Evolutionary conservation across 164 flowering plant species (phyloP), one percentile per base, ranked within the genome.

Genomic region (Akebia trifoliata): DNA sequence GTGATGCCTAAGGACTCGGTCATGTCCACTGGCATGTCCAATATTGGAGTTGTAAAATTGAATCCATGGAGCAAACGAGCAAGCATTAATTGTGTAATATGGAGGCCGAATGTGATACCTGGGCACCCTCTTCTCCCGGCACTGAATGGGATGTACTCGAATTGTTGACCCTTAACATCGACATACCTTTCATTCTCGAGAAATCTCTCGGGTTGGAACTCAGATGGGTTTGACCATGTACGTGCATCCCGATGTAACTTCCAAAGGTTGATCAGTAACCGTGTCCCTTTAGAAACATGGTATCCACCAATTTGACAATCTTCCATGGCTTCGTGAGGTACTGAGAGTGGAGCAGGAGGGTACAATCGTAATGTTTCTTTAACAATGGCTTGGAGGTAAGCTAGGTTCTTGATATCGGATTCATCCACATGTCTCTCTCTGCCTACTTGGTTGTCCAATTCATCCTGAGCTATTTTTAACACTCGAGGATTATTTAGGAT

Each of bases 1-100:
- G 2, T 38, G 1, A 38, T 11, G 4, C 42, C 42, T 11, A 4
- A 10, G 14, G 11, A 11, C 17, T 9, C 50, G 5, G 30, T 47
- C 50, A 47, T 47, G 14, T 47, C 50, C 3, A 48, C 2, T 1
- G 52, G 52, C 15, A 17, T 20, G 9, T 4, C 14, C 2, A n/a
- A 10, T n/a, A n/a, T n/a, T 6, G 34, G 34, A 6, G 52, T 48
- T 24, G 25, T 7, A 6, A 24, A 25, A 31, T 48, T 34, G 32
- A 48, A 48, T 15, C 29, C 50, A 46, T 46, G 50, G 7, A 46
- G 9, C 50, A 46, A 46, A 20, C 50, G 50, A 24, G 50, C 50
- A 2, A 46, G n/a, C 4, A 29, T 46, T 8, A 46, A 29, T 26
- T 8, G 30, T 4, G 14, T 3, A 2, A 46, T 15, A 2, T 46